Evolutionary conservation across 352 stramenopile genomes (phyloP), one percentile per base, ranked within the genome.

Genomic region (Thalassiosira livingstoniorum): DNA sequence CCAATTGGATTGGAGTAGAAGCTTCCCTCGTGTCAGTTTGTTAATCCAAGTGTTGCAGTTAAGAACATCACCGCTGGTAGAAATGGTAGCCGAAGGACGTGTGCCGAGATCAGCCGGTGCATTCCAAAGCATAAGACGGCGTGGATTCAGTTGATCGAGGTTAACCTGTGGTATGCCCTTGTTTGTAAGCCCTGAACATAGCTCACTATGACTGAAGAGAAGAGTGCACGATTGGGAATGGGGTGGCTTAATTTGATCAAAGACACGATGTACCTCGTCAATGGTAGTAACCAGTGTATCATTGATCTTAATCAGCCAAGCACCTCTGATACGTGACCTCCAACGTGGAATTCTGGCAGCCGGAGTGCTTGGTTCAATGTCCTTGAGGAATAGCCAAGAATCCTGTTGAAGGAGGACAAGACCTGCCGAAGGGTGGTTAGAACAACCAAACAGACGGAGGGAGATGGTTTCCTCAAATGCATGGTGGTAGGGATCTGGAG

Each of bases 101-200:
- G n/a, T n/a, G n/a, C n/a, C n/a, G n/a, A n/a, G n/a, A n/a, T n/a
- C n/a, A n/a, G n/a, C n/a, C n/a, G n/a, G n/a, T n/a, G n/a, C n/a
- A n/a, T n/a, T n/a, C n/a, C n/a, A n/a, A n/a, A n/a, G n/a, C n/a
- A n/a, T n/a, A n/a, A n/a, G n/a, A n/a, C n/a, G n/a, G n/a, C n/a
- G n/a, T n/a, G n/a, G n/a, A n/a, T 83, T 83, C 0, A 79, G 18
- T 34, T 83, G 75, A 25, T 83, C 65, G 0, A 74, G 29, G 21
- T 75, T 73, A 25, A 76, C 45, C 35, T 79, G 55, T 2, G 65
- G 76, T 2, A 83, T 74, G 18, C 76, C 60, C 15, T 67, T 4
- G 31, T 65, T 66, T 2, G 67, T 79, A 0, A 83, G 31, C 0
- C 67, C 69, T 43, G 57, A 34, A 2, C 32, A 21, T 0, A 83